These are phyloP conservation scores for Colletotrichum liaoningense DNA, from an alignment of 2,329 filamentous ascomycete genomes.

Conservation along the genomic window DNA sequence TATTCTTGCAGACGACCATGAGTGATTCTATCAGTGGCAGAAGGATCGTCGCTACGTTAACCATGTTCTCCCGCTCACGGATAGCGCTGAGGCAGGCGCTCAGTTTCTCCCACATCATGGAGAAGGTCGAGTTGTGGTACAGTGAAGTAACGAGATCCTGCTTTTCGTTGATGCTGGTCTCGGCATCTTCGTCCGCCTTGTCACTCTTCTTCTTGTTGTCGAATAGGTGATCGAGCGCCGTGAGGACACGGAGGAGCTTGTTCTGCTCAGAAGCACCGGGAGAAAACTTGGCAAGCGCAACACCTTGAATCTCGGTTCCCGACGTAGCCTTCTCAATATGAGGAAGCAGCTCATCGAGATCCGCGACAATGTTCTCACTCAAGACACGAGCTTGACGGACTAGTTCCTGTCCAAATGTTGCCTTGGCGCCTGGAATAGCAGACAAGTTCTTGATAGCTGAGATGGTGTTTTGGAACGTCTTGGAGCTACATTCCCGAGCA, in stretches of 20 bases:
- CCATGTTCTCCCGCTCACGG: slow-evolving; percentile 91
- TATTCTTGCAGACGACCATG: slow-evolving; percentile 99
- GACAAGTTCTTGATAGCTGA: slow-evolving; percentile 99
- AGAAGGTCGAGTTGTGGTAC: slow-evolving; percentile 92
- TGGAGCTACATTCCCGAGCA: slow-evolving; percentile 94
- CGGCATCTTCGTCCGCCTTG: slow-evolving; percentile 54
- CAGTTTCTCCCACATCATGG: slow-evolving; percentile 90
- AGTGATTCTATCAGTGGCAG: slow-evolving; percentile 94
- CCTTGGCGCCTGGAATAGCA: slow-evolving; percentile 88
- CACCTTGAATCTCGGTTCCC: slow-evolving; percentile 93
- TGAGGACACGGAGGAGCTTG: slow-evolving; percentile 91
- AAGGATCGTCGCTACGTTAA: slow-evolving; percentile 96
- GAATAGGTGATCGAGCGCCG: slow-evolving; percentile 95
- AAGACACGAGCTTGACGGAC: slow-evolving; percentile 87
- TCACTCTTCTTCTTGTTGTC: slow-evolving; percentile 79
- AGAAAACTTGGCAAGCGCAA: slow-evolving; percentile 95
- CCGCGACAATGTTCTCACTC: slow-evolving; percentile 84
- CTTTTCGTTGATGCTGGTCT: slow-evolving; percentile 71
- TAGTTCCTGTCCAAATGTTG: slow-evolving; percentile 92
- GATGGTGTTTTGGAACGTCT: slow-evolving; percentile 97
- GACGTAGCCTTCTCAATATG: slow-evolving; percentile 89
- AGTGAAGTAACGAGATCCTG: slow-evolving; percentile 87
- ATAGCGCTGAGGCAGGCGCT: slow-evolving; percentile 91
- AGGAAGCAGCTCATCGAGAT: slow-evolving; percentile 85
- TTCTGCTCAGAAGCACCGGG: slow-evolving; percentile 96